Conservation (phyloP, 2,329 filamentous ascomycete genomes). For the Chalara sp. region DNA sequence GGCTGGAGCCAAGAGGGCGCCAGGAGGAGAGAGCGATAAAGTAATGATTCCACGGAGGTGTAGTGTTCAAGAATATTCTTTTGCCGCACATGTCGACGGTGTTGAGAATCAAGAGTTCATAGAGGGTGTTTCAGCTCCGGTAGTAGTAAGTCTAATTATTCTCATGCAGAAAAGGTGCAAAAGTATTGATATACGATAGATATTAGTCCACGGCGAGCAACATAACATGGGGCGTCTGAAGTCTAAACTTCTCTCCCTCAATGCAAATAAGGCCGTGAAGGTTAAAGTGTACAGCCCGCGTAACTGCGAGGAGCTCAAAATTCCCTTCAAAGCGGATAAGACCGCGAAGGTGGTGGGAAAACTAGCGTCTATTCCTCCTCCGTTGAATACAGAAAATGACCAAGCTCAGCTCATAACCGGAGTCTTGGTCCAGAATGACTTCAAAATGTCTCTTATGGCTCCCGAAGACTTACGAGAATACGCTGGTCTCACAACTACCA, state of each 20-base stretch:
- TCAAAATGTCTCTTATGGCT: slow-evolving; percentile 94
- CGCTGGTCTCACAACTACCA: slow-evolving; percentile 92
- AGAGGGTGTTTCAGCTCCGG: slow-evolving; percentile 83
- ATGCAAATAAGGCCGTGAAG: slow-evolving; percentile 68
- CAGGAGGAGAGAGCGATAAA: slow-evolving; percentile 46
- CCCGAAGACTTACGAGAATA: slow-evolving; percentile 94
- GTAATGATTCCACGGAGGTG: slow-evolving; percentile 88
- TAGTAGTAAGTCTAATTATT: slow-evolving; percentile 62
- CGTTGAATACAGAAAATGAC: slow-evolving; percentile 33
- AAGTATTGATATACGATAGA: slow-evolving; percentile 41
- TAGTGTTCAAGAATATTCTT: slow-evolving; percentile 89
- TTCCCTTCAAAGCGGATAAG: slow-evolving; percentile 94
- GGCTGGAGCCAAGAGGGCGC: slow-evolving; percentile 53
- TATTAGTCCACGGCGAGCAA: slow-evolving; percentile 93
- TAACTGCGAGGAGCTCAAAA: slow-evolving; percentile 91
- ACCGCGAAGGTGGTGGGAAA: slow-evolving; percentile 93
- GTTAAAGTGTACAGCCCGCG: slow-evolving; percentile 90
- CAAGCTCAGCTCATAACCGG: slow-evolving; percentile 66
- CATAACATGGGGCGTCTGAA: slow-evolving; percentile 98
- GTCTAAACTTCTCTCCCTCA: slow-evolving; percentile 88
- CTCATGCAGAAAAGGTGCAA: neutral
- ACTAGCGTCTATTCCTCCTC: slow-evolving; percentile 71
- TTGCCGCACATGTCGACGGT: slow-evolving; percentile 94
- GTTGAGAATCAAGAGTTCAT: slow-evolving; percentile 96
- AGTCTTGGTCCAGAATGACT: slow-evolving; percentile 94